phyloP scores from a whole-genome alignment of 1,284 basidiomycete species.

The Quambalaria eucalypti region DNA sequence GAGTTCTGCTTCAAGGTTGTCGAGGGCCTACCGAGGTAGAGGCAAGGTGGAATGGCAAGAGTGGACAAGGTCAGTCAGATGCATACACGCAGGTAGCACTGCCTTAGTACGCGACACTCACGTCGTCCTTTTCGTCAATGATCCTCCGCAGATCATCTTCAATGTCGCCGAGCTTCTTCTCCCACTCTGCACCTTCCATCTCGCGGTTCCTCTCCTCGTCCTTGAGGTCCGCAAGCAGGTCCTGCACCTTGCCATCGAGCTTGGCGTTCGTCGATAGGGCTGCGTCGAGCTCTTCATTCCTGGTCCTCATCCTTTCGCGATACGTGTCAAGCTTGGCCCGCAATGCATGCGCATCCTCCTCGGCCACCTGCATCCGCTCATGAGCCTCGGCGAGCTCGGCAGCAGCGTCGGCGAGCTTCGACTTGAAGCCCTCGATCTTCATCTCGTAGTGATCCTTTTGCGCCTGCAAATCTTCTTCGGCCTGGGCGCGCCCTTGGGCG shows the following conservation, averaged over 20 bases:
- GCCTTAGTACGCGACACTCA: not conserved
- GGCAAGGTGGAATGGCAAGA: too few relatives aligned
- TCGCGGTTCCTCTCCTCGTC: conserved; percentile 48
- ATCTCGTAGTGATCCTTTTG: not conserved
- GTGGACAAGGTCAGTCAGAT: conserved; percentile 14
- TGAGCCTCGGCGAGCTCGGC: conserved; percentile 16
- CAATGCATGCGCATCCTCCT: not conserved
- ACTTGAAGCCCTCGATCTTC: not conserved
- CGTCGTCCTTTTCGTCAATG: conserved; percentile 32
- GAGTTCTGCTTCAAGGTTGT: conserved; percentile 27
- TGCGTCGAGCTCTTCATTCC: conserved; percentile 20
- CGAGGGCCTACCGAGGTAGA: not conserved
- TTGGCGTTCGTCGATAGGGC: conserved; percentile 27
- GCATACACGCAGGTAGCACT: not conserved
- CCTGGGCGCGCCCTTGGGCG: conserved; percentile 15
- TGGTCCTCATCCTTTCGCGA: conserved; percentile 10
- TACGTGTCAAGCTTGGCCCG: not conserved
- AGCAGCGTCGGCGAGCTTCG: conserved; percentile 14
- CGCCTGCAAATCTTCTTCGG: conserved; percentile 2
- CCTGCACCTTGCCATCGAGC: conserved; percentile 37
- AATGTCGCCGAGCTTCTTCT: conserved; percentile 43
- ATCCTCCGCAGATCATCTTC: conserved; percentile 28
- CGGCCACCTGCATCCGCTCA: conserved; percentile 5
- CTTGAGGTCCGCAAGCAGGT: conserved; percentile 48
- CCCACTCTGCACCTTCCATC: conserved; percentile 47